Base-by-base conservation (phyloP, 768 basidiomycete species). In the Termitomyces sp. region DNA sequence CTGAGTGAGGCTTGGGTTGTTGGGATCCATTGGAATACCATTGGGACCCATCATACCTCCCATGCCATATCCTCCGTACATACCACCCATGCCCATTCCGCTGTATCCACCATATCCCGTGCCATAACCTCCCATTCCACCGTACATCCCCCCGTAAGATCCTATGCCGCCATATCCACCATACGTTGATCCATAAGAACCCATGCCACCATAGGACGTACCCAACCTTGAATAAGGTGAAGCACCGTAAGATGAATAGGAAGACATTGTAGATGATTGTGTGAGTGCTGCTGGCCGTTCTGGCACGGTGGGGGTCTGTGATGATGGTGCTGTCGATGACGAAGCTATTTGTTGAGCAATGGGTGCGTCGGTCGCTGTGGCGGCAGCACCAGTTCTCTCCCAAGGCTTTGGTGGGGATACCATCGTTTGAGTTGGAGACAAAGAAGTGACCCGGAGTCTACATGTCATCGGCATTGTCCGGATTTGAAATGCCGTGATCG, bases 371-470 rank as follows among this genome's bases (percentile, higher is more conserved):
- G 39, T 48, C 36, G 73, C 56, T 41, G 76, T 65, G 24, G 75
- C 72, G 37, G 70, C 65, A 47, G 74, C 72, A 8, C 81, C 80
- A 48, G 73, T 74, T 53, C 85, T 81, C 70, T 94, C 92, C 92
- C 92, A 94, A 63, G 92, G 92, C 70, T 93, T 94, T 69, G 91
- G 92, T 47, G 92, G 92, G 24, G 91, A 90, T 34, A 81, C 84
- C 90, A 92, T 92, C 44, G 69, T 63, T 39, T 42, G 41, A 22
- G 60, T 49, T 47, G 42, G 54, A 58, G 45, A 50, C 36, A 29
- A 13, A 22, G n/a, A 34, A 29, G 34, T 18, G 12, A 34, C n/a
- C 36, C 36, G n/a, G 41, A 33, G 33, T 42, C 24, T 10, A 12
- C 20, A 20, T 31, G 3, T 46, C 47, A 48, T 48, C 47, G 47